Base-by-base conservation (phyloP, 1,284 basidiomycete genomes). In the Ceratobasidium sp. region DNA sequence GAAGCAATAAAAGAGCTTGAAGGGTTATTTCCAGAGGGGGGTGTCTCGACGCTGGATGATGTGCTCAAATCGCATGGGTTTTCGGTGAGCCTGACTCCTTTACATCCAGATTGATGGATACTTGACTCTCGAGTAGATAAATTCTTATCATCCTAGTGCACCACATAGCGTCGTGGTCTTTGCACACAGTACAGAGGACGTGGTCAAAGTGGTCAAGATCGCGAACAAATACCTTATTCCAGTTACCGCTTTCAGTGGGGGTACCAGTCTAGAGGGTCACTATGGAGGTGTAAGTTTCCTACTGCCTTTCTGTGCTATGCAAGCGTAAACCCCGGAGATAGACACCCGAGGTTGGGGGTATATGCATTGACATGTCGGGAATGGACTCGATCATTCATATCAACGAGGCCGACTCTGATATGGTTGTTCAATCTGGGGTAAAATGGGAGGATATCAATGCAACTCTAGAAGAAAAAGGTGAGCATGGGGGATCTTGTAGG, bases 381-480 rank as follows among this genome's bases (percentile, higher is more conserved):
- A 98, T 98, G 96, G 87, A 96, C 80, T 85, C 87, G 73, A 92
- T 98, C 59, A 77, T 97, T 16, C 85, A 86, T 64, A 88, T 96
- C 60, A 86, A 94, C 78, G 91, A 90, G 80, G 86, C 85, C 6
- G 94, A 97, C 77, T 89, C 90, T 8, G 93, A 96, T 78, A 81
- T 93, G 9, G 87, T 92, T 1, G 92, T 91, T 73, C 93, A 95
- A 78, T 85, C 94, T 18, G 96, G 93, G 3, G 85, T 88, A 16
- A 86, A 88, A 45, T 97, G 94, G 92, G 89, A 95, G 83, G 90
- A 92, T 30, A 85, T 98, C 50, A 98, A 98, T 77, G 87, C 88
- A 21, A 84, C 84, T 3, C 83, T 97, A 21, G 85, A 85, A 75
- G 85, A 89, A 61, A 85, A 90, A 80, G 91, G 62, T 67, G 36